Base-by-base conservation (phyloP, 1,284 basidiomycete genomes). In the Moniliophthora roreri region DNA sequence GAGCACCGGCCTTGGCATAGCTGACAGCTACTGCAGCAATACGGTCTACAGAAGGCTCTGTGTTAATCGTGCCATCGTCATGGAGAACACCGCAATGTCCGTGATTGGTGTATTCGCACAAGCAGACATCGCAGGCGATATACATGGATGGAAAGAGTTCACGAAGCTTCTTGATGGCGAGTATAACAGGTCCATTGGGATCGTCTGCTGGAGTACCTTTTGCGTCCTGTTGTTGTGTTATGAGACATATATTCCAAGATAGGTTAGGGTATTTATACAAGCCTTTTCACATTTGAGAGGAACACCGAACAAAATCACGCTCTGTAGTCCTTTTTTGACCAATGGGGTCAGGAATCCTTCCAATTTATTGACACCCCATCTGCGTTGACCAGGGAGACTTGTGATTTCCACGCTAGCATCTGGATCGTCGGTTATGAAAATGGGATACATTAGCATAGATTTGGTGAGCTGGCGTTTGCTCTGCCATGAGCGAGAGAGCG, bases 51-150 rank as follows among this genome's bases (percentile, higher is more conserved):
- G 91, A 95, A 10, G 85, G 84, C 11, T 74, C 76, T 42, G 85
- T 85, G 69, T 93, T 74, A 70, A 95, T 88, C 1, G 85, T 84
- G 13, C 89, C 88, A 62, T 93, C 89, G 0, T 67, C 56, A 60
- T 87, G 71, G 24, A 96, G 82, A 55, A 94, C 69, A 24, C 97
- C 97, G 65, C 96, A 99, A 74, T 99, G 97, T 0, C 97, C 97
- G 66, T 99, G 95, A 47, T 92, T 92, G 10, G 97, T 98, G 78
- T 99, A 99, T 72, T 99, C 97, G 79, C 97, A 99, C n/a, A 99
- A 84, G 66, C 97, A 99, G 24, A 99, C 97, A 66, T 99, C 97
- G 64, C 85, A 85, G 0, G 94, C 92, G 61, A 99, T 87, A 75
- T 93, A 93, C 21, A 95, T 74, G 10, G 78, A 68, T 1, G 97